Evolutionary conservation across 495 filamentous ascomycete genomes (phyloP).

Genomic region (Lepraria neglecta): DNA sequence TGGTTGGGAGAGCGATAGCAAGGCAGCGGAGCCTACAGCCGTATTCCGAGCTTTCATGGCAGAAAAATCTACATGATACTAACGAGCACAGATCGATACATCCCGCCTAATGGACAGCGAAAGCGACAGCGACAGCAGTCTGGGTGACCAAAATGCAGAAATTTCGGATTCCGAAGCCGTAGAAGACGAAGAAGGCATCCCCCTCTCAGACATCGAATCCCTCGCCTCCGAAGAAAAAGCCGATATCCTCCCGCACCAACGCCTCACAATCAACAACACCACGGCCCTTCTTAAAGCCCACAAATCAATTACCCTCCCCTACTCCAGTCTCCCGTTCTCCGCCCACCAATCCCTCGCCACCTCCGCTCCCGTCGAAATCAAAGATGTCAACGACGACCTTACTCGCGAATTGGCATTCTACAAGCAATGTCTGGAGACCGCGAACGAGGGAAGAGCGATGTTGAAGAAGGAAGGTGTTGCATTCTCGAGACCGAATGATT

Average conservation of each 20-base stretch:
- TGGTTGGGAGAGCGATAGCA: conserved; percentile 33
- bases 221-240: conserved; percentile 74
- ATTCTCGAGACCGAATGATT: conserved; percentile 85
- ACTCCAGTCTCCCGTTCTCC: conserved; percentile 55
- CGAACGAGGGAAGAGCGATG: conserved; percentile 57
- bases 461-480: conserved; percentile 76
- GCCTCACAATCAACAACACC: conserved; percentile 96
- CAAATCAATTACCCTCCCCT: conserved; percentile 67
- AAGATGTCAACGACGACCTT: conserved; percentile 79
- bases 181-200: conserved; percentile 62
- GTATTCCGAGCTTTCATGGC: background rate
- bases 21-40: conserved; percentile 17
- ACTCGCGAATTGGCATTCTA: conserved; percentile 90
- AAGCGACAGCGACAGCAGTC: conserved; percentile 22
- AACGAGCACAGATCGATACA: conserved; percentile 13
- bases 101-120: conserved; percentile 15
- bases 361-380: conserved; percentile 44
- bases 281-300: conserved; percentile 69
- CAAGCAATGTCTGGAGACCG: conserved; percentile 78
- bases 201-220: conserved; percentile 73
- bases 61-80: background rate
- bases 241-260: conserved; percentile 80
- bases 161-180: conserved; percentile 42
- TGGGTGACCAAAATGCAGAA: conserved; percentile 40
- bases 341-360: conserved; percentile 57